phyloP scores from a whole-genome alignment of 441 rosid genomes.

The Pelargonium fulgidum region DNA sequence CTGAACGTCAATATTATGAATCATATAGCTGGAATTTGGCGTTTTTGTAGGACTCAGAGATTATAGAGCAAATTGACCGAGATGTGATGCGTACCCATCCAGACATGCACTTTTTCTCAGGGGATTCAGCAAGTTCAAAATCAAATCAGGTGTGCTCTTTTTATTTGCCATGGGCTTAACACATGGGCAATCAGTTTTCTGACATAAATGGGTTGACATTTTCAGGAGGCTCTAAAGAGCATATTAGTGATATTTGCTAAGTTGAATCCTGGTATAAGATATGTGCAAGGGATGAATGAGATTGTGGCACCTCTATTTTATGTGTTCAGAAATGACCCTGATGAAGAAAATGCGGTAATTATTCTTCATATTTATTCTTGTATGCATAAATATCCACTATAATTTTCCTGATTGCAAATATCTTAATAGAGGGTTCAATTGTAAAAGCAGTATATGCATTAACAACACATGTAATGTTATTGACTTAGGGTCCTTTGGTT shows the following conservation, averaged over 20 bases:
- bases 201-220: slow-evolving; percentile 21
- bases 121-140: slow-evolving; percentile 59
- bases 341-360: slow-evolving; percentile 74
- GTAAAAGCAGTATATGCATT: too few relatives aligned
- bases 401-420: too few relatives aligned
- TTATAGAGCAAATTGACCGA: slow-evolving; percentile 87
- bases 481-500: too few relatives aligned
- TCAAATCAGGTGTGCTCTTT: slow-evolving; percentile 61
- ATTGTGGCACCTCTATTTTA: slow-evolving; percentile 80
- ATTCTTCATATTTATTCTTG: slow-evolving; percentile 11
- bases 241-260: slow-evolving; percentile 78
- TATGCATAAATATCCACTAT: too few relatives aligned
- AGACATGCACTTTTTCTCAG: slow-evolving; percentile 84
- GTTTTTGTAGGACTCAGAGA: slow-evolving; percentile 60
- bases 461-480: too few relatives aligned
- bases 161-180: slow-evolving; percentile 14
- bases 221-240: slow-evolving; percentile 78
- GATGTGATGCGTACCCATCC: slow-evolving; percentile 98
- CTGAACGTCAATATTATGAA: not conserved
- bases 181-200: slow-evolving; percentile 20
- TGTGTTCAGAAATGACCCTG: slow-evolving; percentile 78
- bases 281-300: slow-evolving; percentile 99
- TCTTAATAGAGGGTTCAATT: not conserved
- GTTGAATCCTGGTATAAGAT: slow-evolving; percentile 94
- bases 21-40: slow-evolving; percentile 17